Evolutionary conservation across 2,329 filamentous ascomycete species (phyloP), one percentile per base, ranked within the genome.

Genomic region (Clarireedia homoeocarpa): DNA sequence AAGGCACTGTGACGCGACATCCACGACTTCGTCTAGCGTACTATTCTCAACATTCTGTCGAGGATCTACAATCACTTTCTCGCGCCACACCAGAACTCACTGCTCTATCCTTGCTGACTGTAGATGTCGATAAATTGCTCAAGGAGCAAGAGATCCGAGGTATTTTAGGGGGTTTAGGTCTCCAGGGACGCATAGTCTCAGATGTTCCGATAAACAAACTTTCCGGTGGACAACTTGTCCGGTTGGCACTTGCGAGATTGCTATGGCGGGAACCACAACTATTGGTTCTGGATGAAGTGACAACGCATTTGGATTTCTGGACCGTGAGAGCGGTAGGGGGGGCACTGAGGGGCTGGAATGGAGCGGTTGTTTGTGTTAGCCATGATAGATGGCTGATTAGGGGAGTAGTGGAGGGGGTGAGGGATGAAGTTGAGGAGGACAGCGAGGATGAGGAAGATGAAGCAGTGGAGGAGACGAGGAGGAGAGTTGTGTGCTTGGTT

Each of bases 241-340:
- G 90, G 90, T 85, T 90, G 24, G 94, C 89, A 6, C 92, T 97
- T 63, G 92, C 89, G 1, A 88, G 88, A 65, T 87, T 91, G 65
- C 91, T 95, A 85, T 95, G 91, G 91, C 96, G 96, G 77, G 96
- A 96, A 78, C 94, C 94, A 0, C 94, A 99, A 74, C 75, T 99
- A 66, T 82, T 99, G 57, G 91, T 97, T 27, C 85, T 97, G 15
- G 92, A 97, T 81, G 92, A 97, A 75, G 92, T 94, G 51, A 97
- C 94, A 69, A 99, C 89, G 1, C 90, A 95, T 73, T 76, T 95
- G 42, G 90, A 95, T 68, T 88, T 87, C 59, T 83, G 94, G 71
- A 92, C 87, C 0, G 88, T 92, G 24, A 80, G 82, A 6, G 88
- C 86, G 2, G 71, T 95, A 54, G 77, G 86, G 0, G 76, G 80